A percentile compares a stretch with the other conserved stretches of the same genome.
Evolutionary conservation across 768 basidiomycete species (phyloP).

Genomic region (Panaeolus cyanescens): DNA sequence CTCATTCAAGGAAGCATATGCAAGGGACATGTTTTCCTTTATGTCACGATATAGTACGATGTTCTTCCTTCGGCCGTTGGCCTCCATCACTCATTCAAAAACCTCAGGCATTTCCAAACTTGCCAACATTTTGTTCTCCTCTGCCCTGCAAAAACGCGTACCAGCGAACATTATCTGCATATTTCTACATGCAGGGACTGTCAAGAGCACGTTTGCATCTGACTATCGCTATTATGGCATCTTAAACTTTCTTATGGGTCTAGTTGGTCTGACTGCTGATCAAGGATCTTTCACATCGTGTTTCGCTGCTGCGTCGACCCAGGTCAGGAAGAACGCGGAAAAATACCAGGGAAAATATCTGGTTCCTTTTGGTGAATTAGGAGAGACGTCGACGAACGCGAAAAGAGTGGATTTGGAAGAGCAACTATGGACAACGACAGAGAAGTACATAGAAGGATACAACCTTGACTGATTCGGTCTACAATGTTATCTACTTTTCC

Average conservation of each 20-base stretch:
- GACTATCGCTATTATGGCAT: background rate
- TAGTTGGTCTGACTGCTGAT: constrained; percentile 28
- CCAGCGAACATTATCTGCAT: constrained; percentile 19
- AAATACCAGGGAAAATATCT: constrained; percentile 39
- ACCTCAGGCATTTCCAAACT: constrained; percentile 44
- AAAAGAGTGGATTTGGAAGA: constrained; percentile 30
- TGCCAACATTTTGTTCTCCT: constrained; percentile 42
- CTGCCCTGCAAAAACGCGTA: constrained; percentile 48
- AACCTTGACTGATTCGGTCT: background rate
- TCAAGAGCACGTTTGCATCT: constrained; percentile 11
- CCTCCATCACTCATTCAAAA: background rate
- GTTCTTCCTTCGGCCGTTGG: background rate
- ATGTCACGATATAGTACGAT: constrained; percentile 27
- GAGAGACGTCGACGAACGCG: constrained; percentile 27
- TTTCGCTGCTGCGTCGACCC: constrained; percentile 42
- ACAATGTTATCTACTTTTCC: background rate
- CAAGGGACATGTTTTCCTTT: constrained; percentile 22
- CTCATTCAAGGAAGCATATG: constrained; percentile 12
- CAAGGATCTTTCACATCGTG: constrained; percentile 36
- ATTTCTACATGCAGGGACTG: constrained; percentile 15
- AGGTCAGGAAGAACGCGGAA: constrained; percentile 28
- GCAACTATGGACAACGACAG: constrained; percentile 34
- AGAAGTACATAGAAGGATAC: background rate
- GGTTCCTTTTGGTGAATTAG: constrained; percentile 33
- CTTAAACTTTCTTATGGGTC: constrained; percentile 16